Evolutionary conservation across 495 filamentous ascomycete genomes (phyloP).

Genomic region (Xylaria nigripes): DNA sequence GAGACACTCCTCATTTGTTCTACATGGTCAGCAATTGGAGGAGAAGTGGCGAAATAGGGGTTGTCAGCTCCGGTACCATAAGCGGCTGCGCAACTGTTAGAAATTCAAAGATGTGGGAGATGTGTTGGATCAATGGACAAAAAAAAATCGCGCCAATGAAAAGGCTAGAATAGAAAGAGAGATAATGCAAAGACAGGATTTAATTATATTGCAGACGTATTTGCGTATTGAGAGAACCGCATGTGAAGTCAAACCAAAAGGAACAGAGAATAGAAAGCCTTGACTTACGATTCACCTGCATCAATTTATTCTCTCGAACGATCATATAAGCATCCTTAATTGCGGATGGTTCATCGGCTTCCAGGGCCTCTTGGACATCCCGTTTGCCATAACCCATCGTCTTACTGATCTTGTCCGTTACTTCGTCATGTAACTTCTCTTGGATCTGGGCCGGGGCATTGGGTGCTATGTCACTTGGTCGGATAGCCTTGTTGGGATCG

Average conservation of each 20-base stretch:
- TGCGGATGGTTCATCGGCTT: slow-evolving; percentile 85
- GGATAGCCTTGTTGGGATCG: slow-evolving; percentile 82
- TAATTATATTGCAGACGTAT: not conserved
- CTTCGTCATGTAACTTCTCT: slow-evolving; percentile 81
- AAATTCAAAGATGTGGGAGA: not conserved
- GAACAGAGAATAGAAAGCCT: not conserved
- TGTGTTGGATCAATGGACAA: not conserved
- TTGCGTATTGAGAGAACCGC: not conserved
- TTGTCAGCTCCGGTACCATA: slow-evolving; percentile 30
- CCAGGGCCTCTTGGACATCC: slow-evolving; percentile 89
- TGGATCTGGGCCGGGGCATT: slow-evolving; percentile 68
- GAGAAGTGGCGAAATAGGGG: slow-evolving; percentile 33
- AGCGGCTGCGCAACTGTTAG: slow-evolving; percentile 17
- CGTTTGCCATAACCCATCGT: slow-evolving; percentile 95
- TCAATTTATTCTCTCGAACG: slow-evolving; percentile 93
- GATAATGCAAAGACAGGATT: not conserved
- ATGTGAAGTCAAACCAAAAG: not conserved
- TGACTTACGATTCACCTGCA: slow-evolving; percentile 82
- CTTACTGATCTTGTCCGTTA: slow-evolving; percentile 89
- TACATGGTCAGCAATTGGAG: slow-evolving; percentile 22
- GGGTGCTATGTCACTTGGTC: slow-evolving; percentile 66
- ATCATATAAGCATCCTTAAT: slow-evolving; percentile 99
- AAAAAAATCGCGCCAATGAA: not conserved
- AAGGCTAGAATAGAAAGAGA: too few species aligned
- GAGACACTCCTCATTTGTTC: slow-evolving; percentile 24